Base-by-base conservation (phyloP, 192 early-diverging fungal species). In the Rhizoclosmatium globosum region DNA sequence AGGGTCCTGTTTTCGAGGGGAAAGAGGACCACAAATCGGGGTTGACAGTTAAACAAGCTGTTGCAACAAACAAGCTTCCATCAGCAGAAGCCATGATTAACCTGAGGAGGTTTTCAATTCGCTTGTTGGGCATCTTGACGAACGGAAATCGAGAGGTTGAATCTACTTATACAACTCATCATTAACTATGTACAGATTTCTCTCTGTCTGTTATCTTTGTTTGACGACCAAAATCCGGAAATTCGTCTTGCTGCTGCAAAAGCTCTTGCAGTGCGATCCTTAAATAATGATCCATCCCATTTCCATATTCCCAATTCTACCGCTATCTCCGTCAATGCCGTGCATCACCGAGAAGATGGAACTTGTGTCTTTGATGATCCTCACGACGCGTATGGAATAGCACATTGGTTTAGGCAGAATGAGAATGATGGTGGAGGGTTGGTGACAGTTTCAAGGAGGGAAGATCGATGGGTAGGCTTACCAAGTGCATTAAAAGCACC, bases 281-380 rank as follows among this genome's bases (percentile, higher is more conserved):
- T 74, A 4, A 74, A 74, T 43, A 74, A 74, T 47, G 69, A 71
- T 38, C 50, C 69, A 13, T 39, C 69, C 39, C 69, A 71, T 42
- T 71, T 56, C 13, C 69, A 71, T 41, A 31, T 44, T 68, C 65
- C 39, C 4, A 71, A 39, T 56, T 48, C 48, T 19, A 59, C 58
- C 42, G 7, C n/a, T 45, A 31, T 62, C 17, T 43, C 47, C 38
- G 19, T 3, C 6, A 48, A 62, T 62, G 56, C 59, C 4, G 59
- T 74, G 4, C 45, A 74, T 74, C 72, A 74, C 44, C 56, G 72
- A 39, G 56, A 60, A 74, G 19, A 41, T n/a, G 72, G 72, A 19
- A 4, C 9, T 6, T 74, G 72, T 44, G 44, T 74, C 1, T 74
- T 59, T 45, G 46, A 45, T n/a, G 72, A 59, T 47, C 58, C 56